Evolutionary conservation across 495 filamentous ascomycete species (phyloP).

Genomic region (Neurospora hispaniola): DNA sequence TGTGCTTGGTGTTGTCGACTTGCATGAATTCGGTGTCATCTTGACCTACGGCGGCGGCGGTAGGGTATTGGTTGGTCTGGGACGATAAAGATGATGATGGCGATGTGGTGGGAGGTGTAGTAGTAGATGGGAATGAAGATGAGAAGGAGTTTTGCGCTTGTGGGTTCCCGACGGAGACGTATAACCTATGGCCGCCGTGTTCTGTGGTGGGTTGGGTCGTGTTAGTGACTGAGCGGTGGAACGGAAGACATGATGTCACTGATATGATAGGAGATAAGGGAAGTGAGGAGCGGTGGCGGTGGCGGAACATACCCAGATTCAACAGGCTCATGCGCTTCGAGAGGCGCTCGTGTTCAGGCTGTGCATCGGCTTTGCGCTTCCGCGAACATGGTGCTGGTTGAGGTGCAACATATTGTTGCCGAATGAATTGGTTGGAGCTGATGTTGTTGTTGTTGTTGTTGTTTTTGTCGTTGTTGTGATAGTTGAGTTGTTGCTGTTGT

Average conservation of each 20-base stretch:
- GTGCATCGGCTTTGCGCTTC: constrained; percentile 44
- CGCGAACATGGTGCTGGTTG: constrained; percentile 18
- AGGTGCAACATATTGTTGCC: constrained; percentile 2
- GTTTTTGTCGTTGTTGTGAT: constrained; percentile 5
- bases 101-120: background rate
- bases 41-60: background rate
- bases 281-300: background rate
- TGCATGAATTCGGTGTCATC: constrained; percentile 59
- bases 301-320: constrained; percentile 55
- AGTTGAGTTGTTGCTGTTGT: background rate
- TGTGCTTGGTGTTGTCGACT: constrained; percentile 77
- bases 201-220: constrained; percentile 23
- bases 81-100: background rate
- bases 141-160: constrained; percentile 9
- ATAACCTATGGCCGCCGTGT: constrained; percentile 44
- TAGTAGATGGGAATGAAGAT: constrained; percentile 1
- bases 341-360: constrained; percentile 43
- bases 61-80: background rate
- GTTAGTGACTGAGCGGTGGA: constrained; percentile 8
- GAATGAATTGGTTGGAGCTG: background rate
- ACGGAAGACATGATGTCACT: background rate
- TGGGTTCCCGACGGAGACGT: constrained; percentile 40
- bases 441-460: constrained; percentile 4
- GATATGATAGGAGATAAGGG: constrained; percentile 3
- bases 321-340: constrained; percentile 74